Evolutionary conservation across 2,329 filamentous ascomycete genomes (phyloP).

Genomic region (Fusarium citri): DNA sequence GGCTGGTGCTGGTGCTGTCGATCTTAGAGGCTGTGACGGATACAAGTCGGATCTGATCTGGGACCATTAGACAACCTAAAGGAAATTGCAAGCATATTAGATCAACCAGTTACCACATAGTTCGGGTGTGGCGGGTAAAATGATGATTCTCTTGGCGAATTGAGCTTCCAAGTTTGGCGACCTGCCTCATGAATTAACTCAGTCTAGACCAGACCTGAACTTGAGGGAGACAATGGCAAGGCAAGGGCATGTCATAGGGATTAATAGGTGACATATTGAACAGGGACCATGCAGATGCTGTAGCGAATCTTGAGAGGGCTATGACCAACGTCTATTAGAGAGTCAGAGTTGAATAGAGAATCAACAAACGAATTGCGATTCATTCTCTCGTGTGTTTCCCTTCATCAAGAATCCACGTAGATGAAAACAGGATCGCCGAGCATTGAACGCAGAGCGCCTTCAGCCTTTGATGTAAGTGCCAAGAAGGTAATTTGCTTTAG

Average conservation of each 20-base stretch:
- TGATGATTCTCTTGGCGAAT: slow-evolving; percentile 14
- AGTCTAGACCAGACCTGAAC: neutral
- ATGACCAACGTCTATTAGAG: neutral
- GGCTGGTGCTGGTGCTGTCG: slow-evolving; percentile 30
- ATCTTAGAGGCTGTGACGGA: slow-evolving; percentile 21
- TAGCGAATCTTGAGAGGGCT: neutral
- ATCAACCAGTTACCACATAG: slow-evolving; percentile 7
- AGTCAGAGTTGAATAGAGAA: too few relatives aligned
- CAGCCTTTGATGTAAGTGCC: slow-evolving; percentile 26
- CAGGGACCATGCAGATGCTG: slow-evolving; percentile 1
- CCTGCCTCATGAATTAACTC: slow-evolving; percentile 1
- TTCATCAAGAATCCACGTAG: too few relatives aligned
- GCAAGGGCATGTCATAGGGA: slow-evolving; percentile 12
- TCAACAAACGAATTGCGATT: too few relatives aligned
- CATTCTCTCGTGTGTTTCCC: too few relatives aligned
- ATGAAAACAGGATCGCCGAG: slow-evolving; percentile 10
- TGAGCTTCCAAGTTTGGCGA: slow-evolving; percentile 31
- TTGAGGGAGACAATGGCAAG: slow-evolving; percentile 2
- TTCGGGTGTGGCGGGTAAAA: slow-evolving; percentile 18
- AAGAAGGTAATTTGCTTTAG: slow-evolving; percentile 42
- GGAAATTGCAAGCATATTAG: slow-evolving; percentile 14
- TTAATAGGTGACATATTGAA: slow-evolving; percentile 26
- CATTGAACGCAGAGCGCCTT: slow-evolving; percentile 30
- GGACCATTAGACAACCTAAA: neutral
- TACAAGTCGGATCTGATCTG: slow-evolving; percentile 5